Evolutionary conservation across 148 eudicot species (phyloP).

Genomic region (Drosera capensis): DNA sequence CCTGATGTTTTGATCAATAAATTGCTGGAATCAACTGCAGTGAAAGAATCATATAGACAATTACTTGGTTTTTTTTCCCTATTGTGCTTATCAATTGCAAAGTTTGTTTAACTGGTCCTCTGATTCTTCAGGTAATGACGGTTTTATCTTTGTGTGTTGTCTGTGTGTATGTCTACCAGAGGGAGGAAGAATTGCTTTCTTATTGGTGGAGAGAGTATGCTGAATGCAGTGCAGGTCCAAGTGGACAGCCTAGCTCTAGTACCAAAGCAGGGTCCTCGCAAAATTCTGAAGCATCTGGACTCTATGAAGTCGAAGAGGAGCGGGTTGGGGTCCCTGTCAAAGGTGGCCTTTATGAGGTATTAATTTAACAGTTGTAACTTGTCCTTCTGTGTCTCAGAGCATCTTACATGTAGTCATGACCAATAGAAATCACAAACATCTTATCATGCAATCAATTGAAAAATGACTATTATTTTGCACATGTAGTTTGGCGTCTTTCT

Average conservation of each 20-base stretch:
- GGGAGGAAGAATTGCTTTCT: slow-evolving; percentile 85
- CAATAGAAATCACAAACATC: too few species aligned
- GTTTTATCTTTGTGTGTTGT: not conserved
- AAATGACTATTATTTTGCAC: too few species aligned
- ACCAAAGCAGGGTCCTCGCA: slow-evolving; percentile 14
- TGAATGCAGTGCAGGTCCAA: slow-evolving; percentile 94
- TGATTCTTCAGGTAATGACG: not conserved
- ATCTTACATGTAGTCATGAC: too few species aligned
- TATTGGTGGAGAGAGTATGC: slow-evolving; percentile 98
- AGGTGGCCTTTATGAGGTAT: slow-evolving; percentile 97
- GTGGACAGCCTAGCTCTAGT: slow-evolving; percentile 21
- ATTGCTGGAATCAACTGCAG: too few species aligned
- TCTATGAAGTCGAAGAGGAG: slow-evolving; percentile 54
- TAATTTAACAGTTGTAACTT: too few species aligned
- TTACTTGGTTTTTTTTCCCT: too few species aligned
- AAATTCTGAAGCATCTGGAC: slow-evolving; percentile 13
- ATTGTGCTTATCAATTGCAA: too few species aligned
- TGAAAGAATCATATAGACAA: too few species aligned
- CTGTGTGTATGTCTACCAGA: slow-evolving; percentile 20
- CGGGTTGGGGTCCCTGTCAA: slow-evolving; percentile 99
- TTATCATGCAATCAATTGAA: too few species aligned
- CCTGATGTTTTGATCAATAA: too few species aligned
- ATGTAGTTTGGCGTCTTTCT: too few species aligned
- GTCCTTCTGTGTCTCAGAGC: too few species aligned
- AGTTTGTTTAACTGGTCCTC: not conserved